phyloP scores from a whole-genome alignment of 148 eudicot genomes.

The Linanthus parryae region DNA sequence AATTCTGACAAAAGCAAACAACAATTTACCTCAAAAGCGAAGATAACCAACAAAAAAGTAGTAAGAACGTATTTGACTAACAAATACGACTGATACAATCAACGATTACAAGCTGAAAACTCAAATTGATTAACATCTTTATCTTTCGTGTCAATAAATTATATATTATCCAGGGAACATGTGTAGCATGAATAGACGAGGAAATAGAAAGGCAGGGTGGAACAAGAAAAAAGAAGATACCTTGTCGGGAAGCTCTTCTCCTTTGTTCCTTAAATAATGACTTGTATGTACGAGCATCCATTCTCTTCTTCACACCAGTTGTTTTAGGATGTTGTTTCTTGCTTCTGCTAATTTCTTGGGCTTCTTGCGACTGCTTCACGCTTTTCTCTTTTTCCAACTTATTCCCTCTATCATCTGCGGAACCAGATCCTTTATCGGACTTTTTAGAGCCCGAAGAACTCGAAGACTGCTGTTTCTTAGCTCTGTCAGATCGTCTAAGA shows the following conservation, averaged over 20 bases:
- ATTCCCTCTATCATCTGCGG: not conserved
- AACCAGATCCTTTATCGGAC: not conserved
- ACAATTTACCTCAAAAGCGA: too few relatives aligned
- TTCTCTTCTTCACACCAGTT: not conserved
- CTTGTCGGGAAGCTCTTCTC: not conserved
- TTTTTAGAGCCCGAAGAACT: not conserved
- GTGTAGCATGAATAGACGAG: too few relatives aligned
- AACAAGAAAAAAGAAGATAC: not conserved
- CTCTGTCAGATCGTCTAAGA: conserved; percentile 8
- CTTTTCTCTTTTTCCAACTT: conserved; percentile 3
- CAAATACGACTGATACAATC: too few relatives aligned
- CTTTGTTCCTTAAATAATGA: conserved; percentile 2
- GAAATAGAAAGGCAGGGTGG: too few relatives aligned
- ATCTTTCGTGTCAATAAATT: too few relatives aligned
- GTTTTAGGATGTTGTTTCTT: not conserved
- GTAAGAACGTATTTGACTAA: too few relatives aligned
- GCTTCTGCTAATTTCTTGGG: not conserved
- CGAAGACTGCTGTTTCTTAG: not conserved
- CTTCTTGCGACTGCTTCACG: conserved; percentile 1
- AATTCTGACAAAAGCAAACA: too few relatives aligned
- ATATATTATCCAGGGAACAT: too few relatives aligned
- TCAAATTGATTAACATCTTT: too few relatives aligned
- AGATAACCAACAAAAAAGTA: too few relatives aligned
- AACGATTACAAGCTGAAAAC: too few relatives aligned
- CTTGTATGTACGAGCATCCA: not conserved